Conservation (phyloP, 768 basidiomycete genomes). For the Lenzites betulinus region DNA sequence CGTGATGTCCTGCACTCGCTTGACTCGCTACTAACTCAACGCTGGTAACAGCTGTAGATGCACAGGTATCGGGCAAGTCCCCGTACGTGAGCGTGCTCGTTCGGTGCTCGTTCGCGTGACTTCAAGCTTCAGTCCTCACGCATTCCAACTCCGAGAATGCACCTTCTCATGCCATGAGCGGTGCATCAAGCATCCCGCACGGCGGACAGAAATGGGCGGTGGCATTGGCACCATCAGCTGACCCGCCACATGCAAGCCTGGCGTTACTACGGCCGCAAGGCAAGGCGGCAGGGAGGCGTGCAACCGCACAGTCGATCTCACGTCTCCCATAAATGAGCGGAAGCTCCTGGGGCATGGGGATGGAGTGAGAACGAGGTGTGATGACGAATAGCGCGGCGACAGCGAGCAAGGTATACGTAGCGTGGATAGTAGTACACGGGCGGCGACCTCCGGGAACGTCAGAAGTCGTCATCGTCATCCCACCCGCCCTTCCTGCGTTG, state of each 20-base stretch:
- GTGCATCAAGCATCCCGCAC: neutral
- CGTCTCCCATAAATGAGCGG: neutral
- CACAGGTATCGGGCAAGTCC: too few species aligned
- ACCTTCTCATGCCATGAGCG: slow-evolving; percentile 6
- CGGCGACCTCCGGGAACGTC: slow-evolving; percentile 15
- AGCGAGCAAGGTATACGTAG: slow-evolving; percentile 4
- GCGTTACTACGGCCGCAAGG: too few species aligned
- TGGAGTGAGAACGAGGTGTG: neutral
- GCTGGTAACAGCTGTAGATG: too few species aligned
- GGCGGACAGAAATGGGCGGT: neutral
- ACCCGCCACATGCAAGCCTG: slow-evolving; percentile 1
- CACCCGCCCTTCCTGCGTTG: slow-evolving; percentile 40
- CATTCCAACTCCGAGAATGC: slow-evolving; percentile 8
- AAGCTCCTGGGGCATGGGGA: neutral
- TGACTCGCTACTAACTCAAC: too few species aligned
- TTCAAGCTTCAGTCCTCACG: neutral
- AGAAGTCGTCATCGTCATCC: slow-evolving; percentile 38
- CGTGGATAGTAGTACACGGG: slow-evolving; percentile 1
- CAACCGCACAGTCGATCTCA: slow-evolving; percentile 3
- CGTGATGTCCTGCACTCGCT: too few species aligned
- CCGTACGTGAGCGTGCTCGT: neutral
- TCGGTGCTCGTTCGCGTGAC: slow-evolving; percentile 6
- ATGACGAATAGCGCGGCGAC: neutral
- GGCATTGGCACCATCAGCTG: slow-evolving; percentile 3
- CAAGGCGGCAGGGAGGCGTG: neutral